Conservation (phyloP, 495 filamentous ascomycete genomes). For the Pyrenula aspistea region DNA sequence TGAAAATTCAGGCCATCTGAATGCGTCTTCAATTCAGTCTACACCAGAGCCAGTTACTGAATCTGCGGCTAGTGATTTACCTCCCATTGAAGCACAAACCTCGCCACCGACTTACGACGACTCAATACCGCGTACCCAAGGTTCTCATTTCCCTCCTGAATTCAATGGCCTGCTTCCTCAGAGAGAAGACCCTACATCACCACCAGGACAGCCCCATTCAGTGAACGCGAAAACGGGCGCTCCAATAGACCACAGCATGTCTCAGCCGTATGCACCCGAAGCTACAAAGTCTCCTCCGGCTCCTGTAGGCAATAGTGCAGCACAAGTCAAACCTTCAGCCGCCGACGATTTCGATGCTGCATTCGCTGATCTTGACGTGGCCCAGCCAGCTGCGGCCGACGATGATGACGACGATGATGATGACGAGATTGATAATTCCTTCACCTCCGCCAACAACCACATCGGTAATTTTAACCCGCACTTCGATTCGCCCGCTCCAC, state of each 20-base stretch:
- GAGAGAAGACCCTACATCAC: constrained; percentile 47
- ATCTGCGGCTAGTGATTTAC: constrained; percentile 22
- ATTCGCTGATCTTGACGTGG: constrained; percentile 65
- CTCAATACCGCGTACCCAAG: constrained; percentile 15
- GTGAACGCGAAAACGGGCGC: constrained; percentile 27
- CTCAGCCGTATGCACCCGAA: constrained; percentile 13
- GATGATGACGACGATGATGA: constrained; percentile 64
- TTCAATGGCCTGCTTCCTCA: constrained; percentile 54
- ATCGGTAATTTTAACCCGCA: constrained; percentile 56
- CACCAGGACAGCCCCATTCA: constrained; percentile 34
- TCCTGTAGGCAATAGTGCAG: constrained; percentile 12
- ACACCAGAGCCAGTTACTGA: constrained; percentile 2
- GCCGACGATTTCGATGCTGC: constrained; percentile 73
- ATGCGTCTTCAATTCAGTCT: constrained; percentile 3
- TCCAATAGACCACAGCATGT: constrained; percentile 27
- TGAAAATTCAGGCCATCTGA: not conserved
- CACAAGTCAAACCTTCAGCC: constrained; percentile 6
- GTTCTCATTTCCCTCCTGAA: constrained; percentile 41
- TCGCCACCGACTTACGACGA: constrained; percentile 58
- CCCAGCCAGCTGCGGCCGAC: constrained; percentile 58
- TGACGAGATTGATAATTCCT: constrained; percentile 32
- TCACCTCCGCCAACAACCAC: constrained; percentile 4
- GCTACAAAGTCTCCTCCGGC: constrained; percentile 7
- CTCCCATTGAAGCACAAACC: constrained; percentile 41
- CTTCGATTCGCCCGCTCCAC: constrained; percentile 34